Conservation (phyloP, 2,329 filamentous ascomycete genomes). For the Leptographium wingfieldii region DNA sequence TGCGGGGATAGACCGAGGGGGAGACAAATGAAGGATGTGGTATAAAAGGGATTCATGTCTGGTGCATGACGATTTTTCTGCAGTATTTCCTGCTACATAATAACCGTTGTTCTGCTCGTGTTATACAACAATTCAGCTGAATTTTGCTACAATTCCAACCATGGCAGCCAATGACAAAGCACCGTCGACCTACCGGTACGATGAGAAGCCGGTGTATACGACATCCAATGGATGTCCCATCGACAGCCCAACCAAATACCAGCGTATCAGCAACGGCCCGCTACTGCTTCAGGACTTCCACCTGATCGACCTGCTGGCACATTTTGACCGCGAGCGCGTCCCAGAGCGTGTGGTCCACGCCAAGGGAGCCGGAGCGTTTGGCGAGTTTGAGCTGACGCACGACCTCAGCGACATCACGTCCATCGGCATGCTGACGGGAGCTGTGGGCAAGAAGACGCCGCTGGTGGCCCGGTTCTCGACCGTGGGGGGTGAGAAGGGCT, state of each 20-base stretch:
- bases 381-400: slow-evolving; percentile 15
- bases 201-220: slow-evolving; percentile 45
- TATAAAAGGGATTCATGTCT: not conserved
- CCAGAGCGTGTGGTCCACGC: slow-evolving; percentile 17
- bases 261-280: slow-evolving; percentile 29
- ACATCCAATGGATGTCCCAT: slow-evolving; percentile 48
- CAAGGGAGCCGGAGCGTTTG: slow-evolving; percentile 16
- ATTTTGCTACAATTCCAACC: slow-evolving; percentile 6
- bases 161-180: slow-evolving; percentile 31
- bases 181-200: slow-evolving; percentile 37
- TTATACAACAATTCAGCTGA: no score
- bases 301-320: slow-evolving; percentile 47
- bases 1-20: no score
- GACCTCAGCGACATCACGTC: slow-evolving; percentile 11
- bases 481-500: slow-evolving; percentile 58
- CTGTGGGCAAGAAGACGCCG: slow-evolving; percentile 33
- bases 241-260: slow-evolving; percentile 27
- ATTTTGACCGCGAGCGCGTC: slow-evolving; percentile 31
- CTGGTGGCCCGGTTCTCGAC: slow-evolving; percentile 64
- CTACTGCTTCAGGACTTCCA: slow-evolving; percentile 53
- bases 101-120: not conserved
- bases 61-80: not conserved
- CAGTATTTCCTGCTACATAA: no score
- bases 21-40: not conserved
- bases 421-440: slow-evolving; percentile 9